Conservation (phyloP, 371 early-diverging fungal species). For the Coemansia sp. region DNA sequence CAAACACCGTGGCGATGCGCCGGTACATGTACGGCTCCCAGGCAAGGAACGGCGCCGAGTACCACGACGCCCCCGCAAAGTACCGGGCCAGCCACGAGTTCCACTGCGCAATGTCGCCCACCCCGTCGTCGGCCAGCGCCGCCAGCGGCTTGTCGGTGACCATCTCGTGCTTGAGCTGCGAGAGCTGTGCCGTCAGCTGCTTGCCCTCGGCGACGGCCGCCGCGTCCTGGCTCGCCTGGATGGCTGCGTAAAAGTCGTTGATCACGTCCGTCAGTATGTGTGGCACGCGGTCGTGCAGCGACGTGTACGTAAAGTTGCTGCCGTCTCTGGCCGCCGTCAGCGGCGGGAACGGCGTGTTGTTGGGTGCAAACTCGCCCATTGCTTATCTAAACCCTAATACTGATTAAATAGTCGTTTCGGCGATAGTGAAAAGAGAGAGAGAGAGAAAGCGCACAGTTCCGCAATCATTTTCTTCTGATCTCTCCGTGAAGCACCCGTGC, state of each 20-base stretch:
- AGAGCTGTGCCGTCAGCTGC: slow-evolving; percentile 59
- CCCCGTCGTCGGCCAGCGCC: slow-evolving; percentile 54
- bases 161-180: slow-evolving; percentile 67
- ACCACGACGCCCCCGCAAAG: slow-evolving; percentile 64
- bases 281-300: slow-evolving; percentile 76
- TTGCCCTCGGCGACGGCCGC: slow-evolving; percentile 58
- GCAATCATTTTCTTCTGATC: no score
- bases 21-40: slow-evolving; percentile 84
- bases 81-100: slow-evolving; percentile 58
- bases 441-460: background rate
- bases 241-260: slow-evolving; percentile 58
- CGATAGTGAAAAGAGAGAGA: background rate
- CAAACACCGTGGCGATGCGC: slow-evolving; percentile 65
- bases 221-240: slow-evolving; percentile 31
- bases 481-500: no score
- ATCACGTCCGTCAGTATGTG: slow-evolving; percentile 77
- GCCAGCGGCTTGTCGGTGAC: slow-evolving; percentile 61
- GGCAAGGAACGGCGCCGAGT: slow-evolving; percentile 73
- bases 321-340: slow-evolving; percentile 60
- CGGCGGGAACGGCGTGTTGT: slow-evolving; percentile 66
- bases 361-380: slow-evolving; percentile 52
- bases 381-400: no score
- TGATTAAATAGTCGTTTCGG: background rate
- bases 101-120: slow-evolving; percentile 63
- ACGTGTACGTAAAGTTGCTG: slow-evolving; percentile 75